Conservation (phyloP, 805 yeast genomes). For the Millerago galiae region DNA sequence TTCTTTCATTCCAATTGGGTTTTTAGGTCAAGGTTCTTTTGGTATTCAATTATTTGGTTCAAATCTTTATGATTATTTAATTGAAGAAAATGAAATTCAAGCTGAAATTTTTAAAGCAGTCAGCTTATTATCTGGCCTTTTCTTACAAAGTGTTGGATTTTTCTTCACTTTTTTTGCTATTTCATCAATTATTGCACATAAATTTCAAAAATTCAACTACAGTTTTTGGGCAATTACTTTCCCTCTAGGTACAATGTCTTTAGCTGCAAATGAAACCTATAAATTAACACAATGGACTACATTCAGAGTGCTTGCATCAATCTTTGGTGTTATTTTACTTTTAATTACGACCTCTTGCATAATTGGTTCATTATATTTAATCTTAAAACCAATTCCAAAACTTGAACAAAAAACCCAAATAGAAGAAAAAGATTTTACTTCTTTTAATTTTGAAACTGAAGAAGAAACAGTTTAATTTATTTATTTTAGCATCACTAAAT, state of each 20-base stretch:
- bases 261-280: constrained; percentile 51
- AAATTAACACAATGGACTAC: constrained; percentile 42
- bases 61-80: constrained; percentile 27
- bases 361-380: constrained; percentile 5
- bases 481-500: too few relatives aligned
- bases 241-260: constrained; percentile 80
- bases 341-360: constrained; percentile 2
- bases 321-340: constrained; percentile 39
- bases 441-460: background rate
- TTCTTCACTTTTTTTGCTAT: constrained; percentile 45
- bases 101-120: constrained; percentile 27
- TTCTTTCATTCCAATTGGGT: constrained; percentile 75
- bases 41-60: constrained; percentile 53
- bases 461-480: too few relatives aligned
- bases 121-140: constrained; percentile 37
- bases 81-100: constrained; percentile 16
- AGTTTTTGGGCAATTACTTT: constrained; percentile 84
- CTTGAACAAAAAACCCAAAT: background rate
- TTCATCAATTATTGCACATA: constrained; percentile 27
- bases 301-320: constrained; percentile 55
- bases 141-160: constrained; percentile 48
- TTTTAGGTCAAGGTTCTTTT: constrained; percentile 79
- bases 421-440: background rate
- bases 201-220: constrained; percentile 35
- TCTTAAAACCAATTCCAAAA: background rate